Base-by-base conservation (phyloP, 495 filamentous ascomycete genomes). In the Recurvomyces mirabilis region DNA sequence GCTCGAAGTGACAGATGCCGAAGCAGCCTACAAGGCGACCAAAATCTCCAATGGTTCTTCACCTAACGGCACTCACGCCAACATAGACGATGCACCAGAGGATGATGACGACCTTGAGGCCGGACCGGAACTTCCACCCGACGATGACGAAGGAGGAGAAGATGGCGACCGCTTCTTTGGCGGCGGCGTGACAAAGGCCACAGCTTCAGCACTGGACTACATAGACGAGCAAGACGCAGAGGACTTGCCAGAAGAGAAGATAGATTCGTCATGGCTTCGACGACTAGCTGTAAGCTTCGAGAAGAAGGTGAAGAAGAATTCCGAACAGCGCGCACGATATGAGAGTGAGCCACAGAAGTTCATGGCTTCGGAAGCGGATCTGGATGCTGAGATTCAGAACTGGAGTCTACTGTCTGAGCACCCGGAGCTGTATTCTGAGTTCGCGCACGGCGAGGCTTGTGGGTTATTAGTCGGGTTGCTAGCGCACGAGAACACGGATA, bases 111-210 rank as follows among this genome's bases (percentile, higher is more conserved):
- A 74, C 13, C 54, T 64, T 1, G 73, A 73, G 51, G 78, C 77
- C 15, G 84, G 81, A 4, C 81, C 82, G 4, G 69, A 78, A 24
- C 57, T 81, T 12, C 86, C 86, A 1, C 78, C 78, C 0, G 67
- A 70, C 25, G 73, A 73, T 31, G 77, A 79, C 13, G 67, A 71
- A 24, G 87, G 93, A 29, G 33, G 5, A 55, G 89, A 94, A 56
- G 84, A 93, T 41, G 91, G 88, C 46, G 88, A 89, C 0, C 77
- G 91, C 37, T 99, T 99, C 68, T 96, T 93, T 55, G 91, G 89
- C 32, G 84, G 86, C 43, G 91, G 91, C 32, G 79, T 96, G 51
- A 84, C 82, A 21, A 73, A 75, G 23, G 72, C 81, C 43, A 86
- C 91, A 44, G 78, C 75, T 3, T 77, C 89, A 46, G 85, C 87